Evolutionary conservation across 768 basidiomycete species (phyloP).

Genomic region (Gloeostereum incarnatum): DNA sequence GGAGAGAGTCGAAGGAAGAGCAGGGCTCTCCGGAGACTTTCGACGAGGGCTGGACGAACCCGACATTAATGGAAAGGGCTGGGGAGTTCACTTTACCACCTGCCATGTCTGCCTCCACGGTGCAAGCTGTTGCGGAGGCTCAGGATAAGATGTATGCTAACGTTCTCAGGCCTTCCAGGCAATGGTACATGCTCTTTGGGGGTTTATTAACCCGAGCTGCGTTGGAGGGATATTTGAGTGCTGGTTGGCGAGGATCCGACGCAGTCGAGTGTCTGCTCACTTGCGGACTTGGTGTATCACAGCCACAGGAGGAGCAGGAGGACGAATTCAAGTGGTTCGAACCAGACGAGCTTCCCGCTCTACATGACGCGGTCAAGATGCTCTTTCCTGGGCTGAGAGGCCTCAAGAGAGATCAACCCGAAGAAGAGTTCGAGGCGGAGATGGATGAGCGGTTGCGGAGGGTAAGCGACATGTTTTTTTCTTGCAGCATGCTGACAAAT

Average conservation of each 20-base stretch:
- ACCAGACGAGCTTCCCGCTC: conserved; percentile 66
- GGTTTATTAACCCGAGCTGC: conserved; percentile 77
- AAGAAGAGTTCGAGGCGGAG: conserved; percentile 66
- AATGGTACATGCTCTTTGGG: conserved; percentile 77
- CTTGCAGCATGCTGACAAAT: conserved; percentile 4
- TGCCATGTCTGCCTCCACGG: conserved; percentile 8
- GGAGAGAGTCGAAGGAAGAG: conserved; percentile 56
- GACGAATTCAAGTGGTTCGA: conserved; percentile 46
- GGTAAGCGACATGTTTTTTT: conserved; percentile 31
- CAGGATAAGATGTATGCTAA: conserved; percentile 25
- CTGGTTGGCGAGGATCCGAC: conserved; percentile 68
- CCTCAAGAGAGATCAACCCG: conserved; percentile 19
- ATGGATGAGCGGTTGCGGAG: conserved; percentile 64
- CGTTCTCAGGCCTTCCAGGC: conserved; percentile 60
- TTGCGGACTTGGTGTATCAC: conserved; percentile 48
- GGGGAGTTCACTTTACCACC: conserved; percentile 12
- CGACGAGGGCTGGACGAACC: background rate
- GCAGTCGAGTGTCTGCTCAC: conserved; percentile 65
- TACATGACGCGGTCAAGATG: conserved; percentile 56
- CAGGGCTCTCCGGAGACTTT: conserved; percentile 12
- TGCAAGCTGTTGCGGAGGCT: background rate
- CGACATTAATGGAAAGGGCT: conserved; percentile 3
- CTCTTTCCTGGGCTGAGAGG: conserved; percentile 52
- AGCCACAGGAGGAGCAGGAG: conserved; percentile 5
- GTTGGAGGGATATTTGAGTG: conserved; percentile 76